These are phyloP conservation scores for Tricladium varicosporioides DNA, from an alignment of 2,329 filamentous ascomycete genomes.

Conservation along the genomic window DNA sequence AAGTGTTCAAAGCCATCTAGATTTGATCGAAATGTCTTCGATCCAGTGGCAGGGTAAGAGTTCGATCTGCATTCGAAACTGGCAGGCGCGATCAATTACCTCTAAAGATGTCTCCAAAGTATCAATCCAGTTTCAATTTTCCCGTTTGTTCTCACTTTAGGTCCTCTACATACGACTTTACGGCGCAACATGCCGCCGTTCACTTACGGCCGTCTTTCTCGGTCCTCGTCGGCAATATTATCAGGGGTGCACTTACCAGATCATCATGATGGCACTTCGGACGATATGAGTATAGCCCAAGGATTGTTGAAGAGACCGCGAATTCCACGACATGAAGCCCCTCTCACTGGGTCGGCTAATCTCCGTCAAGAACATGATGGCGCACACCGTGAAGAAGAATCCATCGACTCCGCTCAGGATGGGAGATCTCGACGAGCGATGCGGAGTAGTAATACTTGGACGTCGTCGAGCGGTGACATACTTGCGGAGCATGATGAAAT, in stretches of 20 bases:
- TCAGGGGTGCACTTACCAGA: conserved; percentile 18
- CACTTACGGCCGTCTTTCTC: conserved; percentile 28
- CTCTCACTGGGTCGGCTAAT: conserved; percentile 12
- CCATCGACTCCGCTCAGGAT: conserved; percentile 1
- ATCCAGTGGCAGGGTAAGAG: too few relatives aligned
- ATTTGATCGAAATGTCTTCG: too few relatives aligned
- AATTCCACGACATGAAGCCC: conserved; percentile 20
- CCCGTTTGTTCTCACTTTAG: not conserved
- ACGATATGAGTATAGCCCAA: conserved; percentile 28
- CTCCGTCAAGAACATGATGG: conserved; percentile 3
- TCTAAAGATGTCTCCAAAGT: too few relatives aligned
- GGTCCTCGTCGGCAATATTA: conserved; percentile 29
- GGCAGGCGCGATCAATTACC: too few relatives aligned
- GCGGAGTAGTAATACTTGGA: conserved; percentile 53
- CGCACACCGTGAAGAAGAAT: conserved; percentile 2
- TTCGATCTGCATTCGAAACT: too few relatives aligned
- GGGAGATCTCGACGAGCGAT: conserved; percentile 13
- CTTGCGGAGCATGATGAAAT: conserved; percentile 49
- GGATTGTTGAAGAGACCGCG: conserved; percentile 22
- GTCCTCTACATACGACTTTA: not conserved
- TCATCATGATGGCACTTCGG: conserved; percentile 9
- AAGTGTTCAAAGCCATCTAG: not conserved
- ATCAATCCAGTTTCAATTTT: too few relatives aligned
- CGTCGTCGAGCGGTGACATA: conserved; percentile 50
- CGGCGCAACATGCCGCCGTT: conserved; percentile 34